phyloP scores from a whole-genome alignment of 176 grass and related monocot species.

The Eleusine indica region DNA sequence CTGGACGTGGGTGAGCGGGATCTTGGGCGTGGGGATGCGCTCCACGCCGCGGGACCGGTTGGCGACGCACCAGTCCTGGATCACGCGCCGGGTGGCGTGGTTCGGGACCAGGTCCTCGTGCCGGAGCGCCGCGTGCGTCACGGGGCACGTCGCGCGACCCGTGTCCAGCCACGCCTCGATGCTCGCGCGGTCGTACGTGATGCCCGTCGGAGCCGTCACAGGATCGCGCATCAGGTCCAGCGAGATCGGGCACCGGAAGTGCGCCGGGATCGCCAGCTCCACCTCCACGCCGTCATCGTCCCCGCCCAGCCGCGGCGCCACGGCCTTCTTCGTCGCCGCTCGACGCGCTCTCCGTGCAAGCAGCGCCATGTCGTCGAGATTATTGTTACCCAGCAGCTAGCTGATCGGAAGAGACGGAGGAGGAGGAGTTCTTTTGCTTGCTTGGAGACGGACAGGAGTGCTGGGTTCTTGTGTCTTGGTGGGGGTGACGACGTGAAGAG shows the following conservation, averaged over 20 bases:
- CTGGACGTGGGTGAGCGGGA: constrained; percentile 69
- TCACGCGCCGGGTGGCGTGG: constrained; percentile 68
- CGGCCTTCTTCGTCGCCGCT: constrained; percentile 10
- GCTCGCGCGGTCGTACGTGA: constrained; percentile 87
- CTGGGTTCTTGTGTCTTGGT: background rate
- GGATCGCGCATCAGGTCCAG: constrained; percentile 89
- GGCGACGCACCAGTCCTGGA: constrained; percentile 93
- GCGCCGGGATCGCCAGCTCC: constrained; percentile 61
- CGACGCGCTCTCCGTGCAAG: constrained; percentile 40
- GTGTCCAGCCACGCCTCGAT: constrained; percentile 87
- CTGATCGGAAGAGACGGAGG: background rate
- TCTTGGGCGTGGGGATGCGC: constrained; percentile 90
- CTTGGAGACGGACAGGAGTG: constrained; percentile 8
- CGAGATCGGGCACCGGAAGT: constrained; percentile 90
- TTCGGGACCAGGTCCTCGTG: constrained; percentile 83
- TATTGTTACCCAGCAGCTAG: too few species aligned
- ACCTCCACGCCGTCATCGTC: background rate
- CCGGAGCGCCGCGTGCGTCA: constrained; percentile 57
- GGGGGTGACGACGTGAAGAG: constrained; percentile 29
- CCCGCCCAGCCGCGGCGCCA: background rate
- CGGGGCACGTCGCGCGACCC: constrained; percentile 64
- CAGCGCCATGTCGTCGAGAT: constrained; percentile 32
- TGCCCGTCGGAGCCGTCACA: constrained; percentile 68
- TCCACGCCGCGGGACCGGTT: constrained; percentile 80
- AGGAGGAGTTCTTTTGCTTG: background rate